A percentile compares a stretch with the other conserved stretches of the same genome.
Evolutionary conservation across 306 rosid species (phyloP).

Genomic region (Parietaria judaica): DNA sequence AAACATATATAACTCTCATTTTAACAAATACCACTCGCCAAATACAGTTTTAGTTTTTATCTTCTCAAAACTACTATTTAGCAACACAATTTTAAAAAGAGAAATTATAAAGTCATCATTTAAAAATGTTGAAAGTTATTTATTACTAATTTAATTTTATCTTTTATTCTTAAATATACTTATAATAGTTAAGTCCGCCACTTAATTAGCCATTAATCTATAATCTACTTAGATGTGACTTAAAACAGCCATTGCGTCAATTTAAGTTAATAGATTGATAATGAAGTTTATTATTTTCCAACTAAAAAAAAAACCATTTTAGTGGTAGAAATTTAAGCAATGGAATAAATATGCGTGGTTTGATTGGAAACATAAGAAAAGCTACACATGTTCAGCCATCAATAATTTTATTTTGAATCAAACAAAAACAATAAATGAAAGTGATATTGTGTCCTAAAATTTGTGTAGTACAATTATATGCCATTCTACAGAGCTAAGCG

Average conservation of each 20-base stretch:
- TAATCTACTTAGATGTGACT: background rate
- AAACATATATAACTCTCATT: too few species aligned
- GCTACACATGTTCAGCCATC: background rate
- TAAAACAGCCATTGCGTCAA: conserved; percentile 1
- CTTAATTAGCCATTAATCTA: too few species aligned
- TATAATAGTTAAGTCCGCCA: too few species aligned
- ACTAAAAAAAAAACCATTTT: background rate
- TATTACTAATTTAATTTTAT: too few species aligned
- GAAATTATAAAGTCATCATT: too few species aligned
- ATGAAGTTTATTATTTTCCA: conserved; percentile 1
- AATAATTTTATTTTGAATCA: background rate
- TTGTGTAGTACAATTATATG: background rate
- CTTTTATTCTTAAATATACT: too few species aligned
- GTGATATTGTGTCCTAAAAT: background rate
- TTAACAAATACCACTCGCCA: too few species aligned
- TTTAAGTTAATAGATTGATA: conserved; percentile 1
- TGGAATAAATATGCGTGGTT: background rate
- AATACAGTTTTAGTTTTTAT: too few species aligned
- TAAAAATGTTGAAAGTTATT: too few species aligned
- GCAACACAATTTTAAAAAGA: too few species aligned
- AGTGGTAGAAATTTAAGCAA: background rate
- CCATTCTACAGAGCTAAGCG: background rate
- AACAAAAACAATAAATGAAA: too few species aligned
- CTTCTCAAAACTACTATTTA: too few species aligned
- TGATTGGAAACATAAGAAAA: background rate